Evolutionary conservation across 352 stramenopile genomes (phyloP).

Genomic region (Blastocystis hominis): DNA sequence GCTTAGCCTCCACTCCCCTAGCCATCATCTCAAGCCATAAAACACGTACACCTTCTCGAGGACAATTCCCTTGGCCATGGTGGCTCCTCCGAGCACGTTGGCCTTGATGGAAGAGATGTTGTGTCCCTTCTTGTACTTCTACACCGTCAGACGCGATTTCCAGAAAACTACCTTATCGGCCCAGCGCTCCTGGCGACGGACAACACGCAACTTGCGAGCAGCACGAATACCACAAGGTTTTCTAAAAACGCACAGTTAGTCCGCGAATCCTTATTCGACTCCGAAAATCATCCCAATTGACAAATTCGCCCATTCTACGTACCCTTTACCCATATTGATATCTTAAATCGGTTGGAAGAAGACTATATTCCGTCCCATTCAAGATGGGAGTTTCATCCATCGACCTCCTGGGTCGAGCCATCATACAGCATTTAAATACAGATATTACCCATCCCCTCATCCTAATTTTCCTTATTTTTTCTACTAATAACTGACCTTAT

Average conservation of each 20-base stretch:
- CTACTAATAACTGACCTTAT: too few species aligned
- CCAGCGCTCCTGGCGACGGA: slow-evolving; percentile 94
- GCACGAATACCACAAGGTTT: slow-evolving; percentile 97
- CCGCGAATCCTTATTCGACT: not conserved
- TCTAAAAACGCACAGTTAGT: slow-evolving; percentile 63
- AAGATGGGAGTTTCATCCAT: not conserved
- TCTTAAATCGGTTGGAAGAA: slow-evolving; percentile 9
- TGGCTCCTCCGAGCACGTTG: slow-evolving; percentile 93
- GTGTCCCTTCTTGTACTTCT: slow-evolving; percentile 98
- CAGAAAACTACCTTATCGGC: slow-evolving; percentile 72
- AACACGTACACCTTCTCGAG: slow-evolving; percentile 92
- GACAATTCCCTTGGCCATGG: slow-evolving; percentile 99
- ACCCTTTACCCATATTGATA: slow-evolving; percentile 55
- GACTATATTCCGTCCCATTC: slow-evolving; percentile 22
- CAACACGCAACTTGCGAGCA: slow-evolving; percentile 95
- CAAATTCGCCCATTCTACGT: not conserved
- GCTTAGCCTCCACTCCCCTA: slow-evolving; percentile 98
- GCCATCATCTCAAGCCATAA: not conserved
- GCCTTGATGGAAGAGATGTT: slow-evolving; percentile 98
- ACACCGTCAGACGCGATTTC: slow-evolving; percentile 58
- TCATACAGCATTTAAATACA: not conserved
- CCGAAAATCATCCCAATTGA: not conserved
- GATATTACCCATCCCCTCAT: not conserved
- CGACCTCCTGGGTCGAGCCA: not conserved
- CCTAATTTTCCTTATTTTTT: not conserved